phyloP scores from a whole-genome alignment of 768 basidiomycete genomes.

The Lactarius tabidus region DNA sequence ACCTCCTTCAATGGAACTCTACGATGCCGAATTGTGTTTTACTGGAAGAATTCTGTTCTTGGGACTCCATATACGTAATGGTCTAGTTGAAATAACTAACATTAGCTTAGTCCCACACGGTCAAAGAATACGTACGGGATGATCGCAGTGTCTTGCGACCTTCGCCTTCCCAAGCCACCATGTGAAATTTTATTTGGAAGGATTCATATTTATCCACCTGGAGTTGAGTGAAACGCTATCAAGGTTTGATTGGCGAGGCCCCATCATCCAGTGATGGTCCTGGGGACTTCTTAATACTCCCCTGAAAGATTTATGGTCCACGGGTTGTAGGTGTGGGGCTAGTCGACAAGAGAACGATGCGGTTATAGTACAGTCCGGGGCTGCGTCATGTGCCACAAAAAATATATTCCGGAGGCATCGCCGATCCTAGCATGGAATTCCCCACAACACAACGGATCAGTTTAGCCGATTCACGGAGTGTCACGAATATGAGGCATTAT shows the following conservation, averaged over 20 bases:
- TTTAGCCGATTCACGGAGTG: background rate
- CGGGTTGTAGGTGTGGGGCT: background rate
- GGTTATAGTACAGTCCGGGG: background rate
- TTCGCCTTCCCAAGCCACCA: background rate
- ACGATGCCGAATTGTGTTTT: background rate
- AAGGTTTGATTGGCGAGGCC: conserved; percentile 1
- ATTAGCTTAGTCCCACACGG: background rate
- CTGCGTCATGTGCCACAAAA: background rate
- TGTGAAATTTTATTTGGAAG: background rate
- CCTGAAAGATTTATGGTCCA: background rate
- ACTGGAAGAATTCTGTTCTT: background rate
- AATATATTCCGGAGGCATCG: background rate
- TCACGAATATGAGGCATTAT: background rate
- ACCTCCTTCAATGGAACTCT: background rate
- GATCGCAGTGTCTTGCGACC: background rate
- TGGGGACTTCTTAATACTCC: background rate
- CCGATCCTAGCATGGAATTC: background rate
- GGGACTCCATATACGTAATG: background rate
- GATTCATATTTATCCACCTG: background rate
- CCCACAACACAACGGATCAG: too few species aligned
- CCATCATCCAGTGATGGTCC: background rate
- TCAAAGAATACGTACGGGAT: background rate
- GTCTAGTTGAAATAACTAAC: background rate
- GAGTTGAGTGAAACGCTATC: background rate
- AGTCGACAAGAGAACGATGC: background rate